Evolutionary conservation across 2,329 filamentous ascomycete species (phyloP).

Genomic region (Aureobasidium uvarum): DNA sequence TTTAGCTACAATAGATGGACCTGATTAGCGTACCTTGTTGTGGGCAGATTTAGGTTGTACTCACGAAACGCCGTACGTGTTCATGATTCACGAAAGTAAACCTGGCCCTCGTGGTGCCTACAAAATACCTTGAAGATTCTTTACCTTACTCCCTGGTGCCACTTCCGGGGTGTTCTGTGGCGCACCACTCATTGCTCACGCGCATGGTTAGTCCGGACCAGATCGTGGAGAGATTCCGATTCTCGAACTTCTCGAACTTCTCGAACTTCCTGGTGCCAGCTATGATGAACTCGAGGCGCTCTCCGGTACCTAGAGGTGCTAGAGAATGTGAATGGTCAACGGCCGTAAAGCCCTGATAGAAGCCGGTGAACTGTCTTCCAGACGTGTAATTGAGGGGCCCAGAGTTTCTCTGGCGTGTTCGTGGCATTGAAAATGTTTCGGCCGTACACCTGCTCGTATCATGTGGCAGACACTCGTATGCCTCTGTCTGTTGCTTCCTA

Average conservation of each 20-base stretch:
- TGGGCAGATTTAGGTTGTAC: slow-evolving; percentile 4
- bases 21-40: slow-evolving; percentile 12
- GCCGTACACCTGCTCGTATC: not conserved
- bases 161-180: not conserved
- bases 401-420: slow-evolving; percentile 8
- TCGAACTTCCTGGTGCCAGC: not conserved
- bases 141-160: not conserved
- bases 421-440: not conserved
- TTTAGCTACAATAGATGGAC: not conserved
- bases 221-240: not conserved
- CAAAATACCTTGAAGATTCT: not conserved
- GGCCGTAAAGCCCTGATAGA: not conserved
- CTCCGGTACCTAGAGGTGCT: too few species aligned
- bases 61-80: not conserved
- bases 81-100: not conserved
- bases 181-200: not conserved
- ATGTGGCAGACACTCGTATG: not conserved
- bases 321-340: not conserved
- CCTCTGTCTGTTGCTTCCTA: too few species aligned
- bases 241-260: not conserved
- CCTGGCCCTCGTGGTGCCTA: not conserved
- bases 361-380: slow-evolving; percentile 1
- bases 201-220: not conserved
- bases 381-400: not conserved
- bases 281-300: not conserved